Base-by-base conservation (phyloP, 192 early-diverging fungal genomes). In the Backusella westeae region DNA sequence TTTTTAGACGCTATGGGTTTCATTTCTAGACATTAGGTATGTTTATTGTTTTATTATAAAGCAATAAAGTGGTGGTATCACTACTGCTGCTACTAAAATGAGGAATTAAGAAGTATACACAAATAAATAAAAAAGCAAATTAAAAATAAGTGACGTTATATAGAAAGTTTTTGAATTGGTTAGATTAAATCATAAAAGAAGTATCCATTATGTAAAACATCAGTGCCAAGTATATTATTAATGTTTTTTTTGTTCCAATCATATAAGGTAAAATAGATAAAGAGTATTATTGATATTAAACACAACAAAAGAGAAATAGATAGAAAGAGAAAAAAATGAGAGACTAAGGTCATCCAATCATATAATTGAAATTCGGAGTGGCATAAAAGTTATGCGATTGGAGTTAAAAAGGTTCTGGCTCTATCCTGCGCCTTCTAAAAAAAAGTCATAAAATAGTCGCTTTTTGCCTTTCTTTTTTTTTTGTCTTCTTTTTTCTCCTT, bases 371-470 rank as follows among this genome's bases (percentile, higher is more conserved):
- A 63, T 63, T 63, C 23, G 23, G 56, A 63, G 56, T 63, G 56
- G 23, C 56, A 63, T 63, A 63, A 63, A 63, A 63, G 3, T 63
- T 63, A 63, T 63, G 56, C 56, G 56, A 63, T 63, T 63, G 56
- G 56, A 49, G 21, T 63, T 63, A 29, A 63, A 63, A 39, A 12
- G 56, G 6, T 53, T 63, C 10, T 26, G 56, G 56, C 56, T 63
- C 56, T 29, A 63, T 63, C 23, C 23, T 63, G 23, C 56, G 56
- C 56, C 56, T 63, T 26, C 26, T 63, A 15, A 49, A 49, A 49
- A 49, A 17, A 17, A n/a, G 2, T 2, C 0, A 63, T 29, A 63
- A 29, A 15, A 59, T 6, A 63, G 29, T 23, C 8, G 3, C 8
- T 59, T 59, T 59, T 26, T 9, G 1, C 12, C 7, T 26, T 23